Evolutionary conservation across 768 basidiomycete species (phyloP), one percentile per base, ranked within the genome.

Genomic region (Cystofilobasidium macerans): DNA sequence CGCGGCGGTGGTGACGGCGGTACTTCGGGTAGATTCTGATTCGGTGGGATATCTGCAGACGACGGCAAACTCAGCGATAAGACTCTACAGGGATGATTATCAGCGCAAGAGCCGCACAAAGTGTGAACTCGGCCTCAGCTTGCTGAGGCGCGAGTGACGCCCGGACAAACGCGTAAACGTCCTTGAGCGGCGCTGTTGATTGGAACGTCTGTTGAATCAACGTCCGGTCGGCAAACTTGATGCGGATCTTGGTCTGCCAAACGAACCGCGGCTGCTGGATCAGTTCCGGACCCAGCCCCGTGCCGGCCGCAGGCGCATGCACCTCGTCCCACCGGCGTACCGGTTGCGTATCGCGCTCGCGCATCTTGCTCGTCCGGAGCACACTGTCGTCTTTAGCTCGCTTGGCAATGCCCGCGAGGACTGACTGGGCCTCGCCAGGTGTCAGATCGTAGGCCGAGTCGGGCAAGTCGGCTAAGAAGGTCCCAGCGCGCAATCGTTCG

Each of bases 161-260:
- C 18, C 67, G 53, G 32, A 68, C 67, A 30, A 68, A 68, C 2
- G 53, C 67, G 36, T 68, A 68, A 11, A 68, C 61, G 33, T 35
- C 33, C 20, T 18, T n/a, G 12, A 68, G 14, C 22, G 53, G 30
- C 8, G 61, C 43, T 7, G 30, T 1, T 1, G 67, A 68, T 9
- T 61, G 61, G 61, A 68, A 68, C 12, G 47, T 16, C 7, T 60
- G 40, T 33, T 68, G 60, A 24, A 68, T 47, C n/a, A 62, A 35
- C 22, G 67, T 68, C 13, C 67, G 60, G 26, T 62, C 60, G 1
- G 67, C 56, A 53, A 68, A 68, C 42, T 68, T 68, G 60, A 68
- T 58, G 12, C 67, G 40, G 30, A 68, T 68, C 45, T 68, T 68
- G 42, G 67, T 58, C 67, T 68, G 33, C 7, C 33, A 6, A 28